Base-by-base conservation (phyloP, 2,329 filamentous ascomycete genomes). In the Beauveria sp. region DNA sequence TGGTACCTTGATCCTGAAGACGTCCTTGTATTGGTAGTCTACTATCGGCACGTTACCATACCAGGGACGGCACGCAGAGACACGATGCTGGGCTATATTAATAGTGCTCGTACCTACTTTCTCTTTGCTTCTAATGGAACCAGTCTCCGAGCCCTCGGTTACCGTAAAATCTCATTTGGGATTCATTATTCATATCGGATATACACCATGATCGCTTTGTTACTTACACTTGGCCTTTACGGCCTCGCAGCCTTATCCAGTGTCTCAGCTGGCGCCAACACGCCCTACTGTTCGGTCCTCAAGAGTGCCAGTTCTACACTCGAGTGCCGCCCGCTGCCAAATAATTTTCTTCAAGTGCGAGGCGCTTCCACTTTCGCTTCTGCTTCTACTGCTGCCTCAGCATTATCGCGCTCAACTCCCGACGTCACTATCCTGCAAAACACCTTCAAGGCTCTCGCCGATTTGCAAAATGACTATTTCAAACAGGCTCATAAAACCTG, bases 401-500 rank as follows among this genome's bases (percentile, higher is more conserved):
- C 49, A 20, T 42, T 47, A 6, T 52, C 57, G 2, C 20, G 40
- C 6, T 50, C 55, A 12, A 55, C 50, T 12, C 58, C 51, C 4
- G 51, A 61, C 51, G 55, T 43, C 8, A n/a, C 50, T 43, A 66
- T 76, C 16, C 74, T 85, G 1, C 74, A 78, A 38, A 73, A 83
- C 63, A 77, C 87, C 22, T 76, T 89, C 52, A 73, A 81, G 54
- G 88, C 90, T 6, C 79, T 97, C 64, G 80, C 85, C 52, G 85
- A 88, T 6, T 85, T 97, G 80, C 92, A 97, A 72, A 79, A 84
- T 58, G 78, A 81, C 28, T 96, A 91, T 75, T 97, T 95, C 71
- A 81, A 86, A 52, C 75, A 88, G 5, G 89, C 89, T 81, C 77
- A 88, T 42, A 92, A 90, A 12, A 91, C 86, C 28, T 98, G 93